phyloP scores from a whole-genome alignment of 2,329 filamentous ascomycete genomes.

The Neofusicoccum ribis region DNA sequence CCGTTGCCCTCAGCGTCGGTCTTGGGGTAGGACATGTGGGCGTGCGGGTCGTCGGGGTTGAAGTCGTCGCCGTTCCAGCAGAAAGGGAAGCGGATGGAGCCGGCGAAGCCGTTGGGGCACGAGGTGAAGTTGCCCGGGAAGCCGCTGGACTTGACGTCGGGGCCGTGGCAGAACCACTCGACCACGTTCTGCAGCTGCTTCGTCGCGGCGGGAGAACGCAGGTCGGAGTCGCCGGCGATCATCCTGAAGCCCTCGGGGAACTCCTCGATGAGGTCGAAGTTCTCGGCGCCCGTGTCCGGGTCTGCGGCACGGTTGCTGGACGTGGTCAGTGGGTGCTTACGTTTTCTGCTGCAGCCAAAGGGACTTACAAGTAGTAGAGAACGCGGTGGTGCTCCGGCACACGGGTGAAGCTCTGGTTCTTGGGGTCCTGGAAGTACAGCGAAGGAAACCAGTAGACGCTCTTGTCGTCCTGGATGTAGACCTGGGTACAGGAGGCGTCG shows the following conservation, averaged over 20 bases:
- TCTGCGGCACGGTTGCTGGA: constrained; percentile 18
- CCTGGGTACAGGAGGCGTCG: constrained; percentile 36
- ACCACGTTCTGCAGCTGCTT: constrained; percentile 29
- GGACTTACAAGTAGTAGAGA: constrained; percentile 34
- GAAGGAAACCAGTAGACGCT: constrained; percentile 41
- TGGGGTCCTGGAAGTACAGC: constrained; percentile 39
- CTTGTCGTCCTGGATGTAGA: constrained; percentile 40
- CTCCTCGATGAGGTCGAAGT: constrained; percentile 32
- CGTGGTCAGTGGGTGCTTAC: background rate
- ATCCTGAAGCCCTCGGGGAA: constrained; percentile 40
- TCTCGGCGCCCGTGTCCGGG: constrained; percentile 34
- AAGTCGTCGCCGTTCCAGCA: constrained; percentile 40
- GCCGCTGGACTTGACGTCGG: constrained; percentile 23
- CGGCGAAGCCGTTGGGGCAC: constrained; percentile 37
- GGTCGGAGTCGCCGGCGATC: constrained; percentile 36
- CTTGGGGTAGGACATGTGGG: constrained; percentile 43
- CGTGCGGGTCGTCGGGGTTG: constrained; percentile 33
- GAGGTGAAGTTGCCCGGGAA: constrained; percentile 40
- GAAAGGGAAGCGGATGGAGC: constrained; percentile 37
- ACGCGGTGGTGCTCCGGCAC: constrained; percentile 38
- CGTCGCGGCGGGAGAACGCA: constrained; percentile 30
- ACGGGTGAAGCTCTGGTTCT: constrained; percentile 36
- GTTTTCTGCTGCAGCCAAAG: background rate
- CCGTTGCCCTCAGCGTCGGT: constrained; percentile 31
- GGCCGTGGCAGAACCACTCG: constrained; percentile 21